Base-by-base conservation (phyloP, 306 rosid genomes). In the Gastrolobium bilobum region DNA sequence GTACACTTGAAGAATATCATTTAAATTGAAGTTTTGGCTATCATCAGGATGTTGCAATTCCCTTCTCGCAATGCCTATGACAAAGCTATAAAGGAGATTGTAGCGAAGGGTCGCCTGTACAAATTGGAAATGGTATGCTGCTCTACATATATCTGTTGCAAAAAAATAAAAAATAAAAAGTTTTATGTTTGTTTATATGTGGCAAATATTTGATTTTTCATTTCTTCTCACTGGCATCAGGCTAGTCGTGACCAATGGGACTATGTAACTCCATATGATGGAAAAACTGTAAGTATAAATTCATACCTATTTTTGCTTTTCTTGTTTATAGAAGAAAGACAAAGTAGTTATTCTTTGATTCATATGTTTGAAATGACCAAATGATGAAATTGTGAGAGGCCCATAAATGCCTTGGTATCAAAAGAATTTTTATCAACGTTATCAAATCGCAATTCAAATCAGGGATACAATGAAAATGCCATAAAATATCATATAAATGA, bases 1-100 rank as follows among this genome's bases (percentile, higher is more conserved):
- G 7, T 40, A 47, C 58, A 47, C 62, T 46, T 7, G 53, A 68
- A 74, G 35, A 65, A 34, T 46, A 29, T 48, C 59, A 4, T 67
- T 75, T 75, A 35, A 40, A 51, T 63, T 43, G 46, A 69, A 52
- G 30, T 70, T 82, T 50, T 80, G 74, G 51, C 40, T 85, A 53
- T 77, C n/a, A 66, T 65, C 90, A 96, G 97, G 94, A 38, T 93
- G 86, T 66, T 93, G 84, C 94, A 90, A 58, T 96, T 96, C 81
- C 84, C 71, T 40, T 85, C 91, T 14, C 70, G 15, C 5, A 0
- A 10, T 20, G 85, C 77, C 7, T 86, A 29, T 69, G 82, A 81
- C 5, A 79, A 78, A 29, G 99, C 94, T 56, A 0, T 58, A 8
- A 87, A 65, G 68, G 29, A 33, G 72, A 53, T 84, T 47, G 7